Evolutionary conservation across 257 asterid species (phyloP).

Genomic region (Sherardia arvensis): DNA sequence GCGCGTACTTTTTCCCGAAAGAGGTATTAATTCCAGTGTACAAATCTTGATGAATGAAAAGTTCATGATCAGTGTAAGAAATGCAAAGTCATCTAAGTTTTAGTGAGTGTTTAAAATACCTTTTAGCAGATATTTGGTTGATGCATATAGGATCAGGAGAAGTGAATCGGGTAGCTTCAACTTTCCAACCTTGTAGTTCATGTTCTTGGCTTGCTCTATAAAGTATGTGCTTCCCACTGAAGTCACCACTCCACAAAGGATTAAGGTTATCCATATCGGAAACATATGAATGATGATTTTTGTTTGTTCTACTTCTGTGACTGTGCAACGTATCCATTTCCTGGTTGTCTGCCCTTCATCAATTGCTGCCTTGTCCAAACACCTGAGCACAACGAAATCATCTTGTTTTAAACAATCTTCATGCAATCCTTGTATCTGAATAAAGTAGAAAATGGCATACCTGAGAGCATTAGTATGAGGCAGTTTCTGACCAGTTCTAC

Average conservation of each 20-base stretch:
- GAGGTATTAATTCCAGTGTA: neutral
- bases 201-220: constrained; percentile 45
- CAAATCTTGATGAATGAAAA: neutral
- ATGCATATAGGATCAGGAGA: constrained; percentile 19
- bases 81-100: neutral
- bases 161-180: constrained; percentile 36
- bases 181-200: constrained; percentile 40
- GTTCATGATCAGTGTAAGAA: neutral
- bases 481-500: neutral
- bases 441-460: neutral
- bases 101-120: neutral
- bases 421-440: neutral
- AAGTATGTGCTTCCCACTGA: constrained; percentile 56
- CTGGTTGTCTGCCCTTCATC: constrained; percentile 7
- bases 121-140: neutral
- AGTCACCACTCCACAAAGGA: constrained; percentile 38
- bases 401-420: too few relatives aligned
- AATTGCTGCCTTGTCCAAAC: constrained; percentile 59
- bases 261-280: constrained; percentile 44
- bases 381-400: constrained; percentile 25
- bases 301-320: constrained; percentile 46
- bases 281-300: constrained; percentile 42
- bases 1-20: constrained; percentile 5
- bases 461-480: constrained; percentile 10
- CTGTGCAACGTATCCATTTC: constrained; percentile 34